These are phyloP conservation scores for Apophysomyces elegans DNA, from an alignment of 371 early-diverging fungal species.

Conservation along the genomic window DNA sequence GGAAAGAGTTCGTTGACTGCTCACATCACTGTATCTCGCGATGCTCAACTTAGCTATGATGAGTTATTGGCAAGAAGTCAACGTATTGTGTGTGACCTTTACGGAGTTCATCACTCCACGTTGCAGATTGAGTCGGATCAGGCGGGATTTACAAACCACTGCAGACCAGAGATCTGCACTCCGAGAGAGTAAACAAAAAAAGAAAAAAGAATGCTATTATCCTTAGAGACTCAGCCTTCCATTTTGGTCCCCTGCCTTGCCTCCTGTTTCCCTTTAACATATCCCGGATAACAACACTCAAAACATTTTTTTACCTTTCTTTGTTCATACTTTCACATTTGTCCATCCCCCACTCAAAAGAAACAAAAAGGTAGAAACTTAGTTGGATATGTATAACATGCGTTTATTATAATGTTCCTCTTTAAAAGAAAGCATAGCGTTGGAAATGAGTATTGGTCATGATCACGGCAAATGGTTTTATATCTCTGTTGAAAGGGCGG, in stretches of 20 bases:
- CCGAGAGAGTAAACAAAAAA: conserved; percentile 2
- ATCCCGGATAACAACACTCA: conserved; percentile 2
- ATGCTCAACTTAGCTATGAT: conserved; percentile 39
- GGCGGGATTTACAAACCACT: conserved; percentile 29
- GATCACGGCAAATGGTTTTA: conserved; percentile 3
- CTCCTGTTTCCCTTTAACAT: neutral
- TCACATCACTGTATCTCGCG: conserved; percentile 39
- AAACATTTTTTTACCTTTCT: neutral
- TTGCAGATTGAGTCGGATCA: conserved; percentile 69
- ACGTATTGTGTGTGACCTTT: conserved; percentile 63
- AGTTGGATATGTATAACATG: neutral
- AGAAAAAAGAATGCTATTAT: neutral
- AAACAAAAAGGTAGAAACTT: neutral
- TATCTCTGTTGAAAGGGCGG: neutral
- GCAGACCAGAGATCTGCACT: conserved; percentile 30
- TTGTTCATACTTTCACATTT: neutral
- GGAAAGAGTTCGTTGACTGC: conserved; percentile 63
- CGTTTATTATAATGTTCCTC: neutral
- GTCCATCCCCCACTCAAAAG: neutral
- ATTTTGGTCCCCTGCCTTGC: neutral
- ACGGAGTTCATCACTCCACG: conserved; percentile 73
- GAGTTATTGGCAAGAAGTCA: conserved; percentile 62
- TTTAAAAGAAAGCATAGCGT: neutral
- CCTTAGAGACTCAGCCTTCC: conserved; percentile 6
- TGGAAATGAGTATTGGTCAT: neutral